Evolutionary conservation across 495 filamentous ascomycete genomes (phyloP), one percentile per base, ranked within the genome.

Genomic region (Lophiostoma macrostomum): DNA sequence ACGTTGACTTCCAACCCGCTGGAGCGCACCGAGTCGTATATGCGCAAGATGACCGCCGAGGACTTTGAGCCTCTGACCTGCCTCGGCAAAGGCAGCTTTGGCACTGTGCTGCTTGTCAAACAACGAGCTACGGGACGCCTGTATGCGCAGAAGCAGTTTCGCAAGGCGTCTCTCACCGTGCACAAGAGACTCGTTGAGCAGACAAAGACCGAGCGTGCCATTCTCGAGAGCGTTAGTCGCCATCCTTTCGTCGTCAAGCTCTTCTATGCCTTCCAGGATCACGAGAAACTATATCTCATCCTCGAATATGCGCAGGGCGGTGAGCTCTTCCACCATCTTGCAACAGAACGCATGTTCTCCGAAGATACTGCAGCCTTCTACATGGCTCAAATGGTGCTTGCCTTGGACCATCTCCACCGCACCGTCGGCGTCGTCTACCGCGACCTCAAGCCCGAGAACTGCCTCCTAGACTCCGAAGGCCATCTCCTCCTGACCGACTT

Each of bases 271-370:
- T 98, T 98, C 71, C 93, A 98, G 69, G 94, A 98, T 69, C 91
- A 86, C 56, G 89, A 95, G 74, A 98, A 95, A 72, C 82, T 98
- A 10, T 98, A 98, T 68, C 75, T 98, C 25, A 97, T 98, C 62
- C 82, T 98, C 32, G 91, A 98, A 69, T 98, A 98, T 67, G 93
- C 93, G n/a, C 85, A 95, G 67, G 93, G 93, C 32, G 93, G 93
- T 28, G 93, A 98, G 68, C 76, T 98, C 12, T 98, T 98, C 68
- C 83, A 82, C 13, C 90, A 96, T 59, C 79, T 98, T 10, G 87
- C 81, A 30, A 84, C 87, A 59, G 89, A 96, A 67, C 84, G 84
- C 61, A 95, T 95, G 87, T 96, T 98, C 60, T 73, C 84, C 10
- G 90, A 96, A 70, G 77, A 87, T 28, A 84, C 82, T 2, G 87